These are phyloP conservation scores for Colletotrichum theobromicola DNA, from an alignment of 2,329 filamentous ascomycete species.

Conservation along the genomic window DNA sequence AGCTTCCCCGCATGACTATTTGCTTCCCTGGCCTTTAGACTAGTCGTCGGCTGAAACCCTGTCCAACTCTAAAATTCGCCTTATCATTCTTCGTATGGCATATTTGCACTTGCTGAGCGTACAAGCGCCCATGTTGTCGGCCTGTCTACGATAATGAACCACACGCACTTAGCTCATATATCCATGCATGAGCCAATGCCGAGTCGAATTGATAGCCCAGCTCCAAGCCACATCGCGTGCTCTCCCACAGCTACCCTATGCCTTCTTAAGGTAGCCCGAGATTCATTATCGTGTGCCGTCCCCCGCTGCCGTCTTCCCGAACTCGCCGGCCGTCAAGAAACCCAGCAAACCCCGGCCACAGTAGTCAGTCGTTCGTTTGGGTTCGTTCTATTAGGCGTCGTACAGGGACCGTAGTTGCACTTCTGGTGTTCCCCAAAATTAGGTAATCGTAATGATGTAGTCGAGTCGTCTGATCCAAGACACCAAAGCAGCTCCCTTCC, in stretches of 20 bases:
- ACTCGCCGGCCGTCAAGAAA: background rate
- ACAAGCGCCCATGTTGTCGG: background rate
- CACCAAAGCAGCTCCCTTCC: background rate
- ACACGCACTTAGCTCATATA: background rate
- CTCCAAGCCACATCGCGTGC: constrained; percentile 4
- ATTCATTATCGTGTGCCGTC: background rate
- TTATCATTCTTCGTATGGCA: background rate
- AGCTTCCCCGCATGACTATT: background rate
- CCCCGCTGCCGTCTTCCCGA: background rate
- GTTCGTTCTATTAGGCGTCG: background rate
- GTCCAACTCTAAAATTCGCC: background rate
- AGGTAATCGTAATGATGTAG: background rate
- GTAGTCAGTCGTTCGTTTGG: background rate
- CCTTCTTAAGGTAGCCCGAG: background rate
- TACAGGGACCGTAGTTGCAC: background rate
- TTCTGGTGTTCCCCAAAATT: background rate
- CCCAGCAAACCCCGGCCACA: background rate
- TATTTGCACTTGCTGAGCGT: background rate
- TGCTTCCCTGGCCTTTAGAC: background rate
- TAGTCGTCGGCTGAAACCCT: background rate
- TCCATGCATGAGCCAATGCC: background rate
- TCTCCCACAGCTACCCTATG: background rate
- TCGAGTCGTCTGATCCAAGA: background rate
- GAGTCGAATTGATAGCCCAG: background rate
- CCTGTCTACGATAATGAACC: background rate